Percentiles rank a stretch among this genome's conserved stretches.
Conservation (phyloP, 202 grass and related monocot genomes). For the Bolboschoenoplectus hybrid region DNA sequence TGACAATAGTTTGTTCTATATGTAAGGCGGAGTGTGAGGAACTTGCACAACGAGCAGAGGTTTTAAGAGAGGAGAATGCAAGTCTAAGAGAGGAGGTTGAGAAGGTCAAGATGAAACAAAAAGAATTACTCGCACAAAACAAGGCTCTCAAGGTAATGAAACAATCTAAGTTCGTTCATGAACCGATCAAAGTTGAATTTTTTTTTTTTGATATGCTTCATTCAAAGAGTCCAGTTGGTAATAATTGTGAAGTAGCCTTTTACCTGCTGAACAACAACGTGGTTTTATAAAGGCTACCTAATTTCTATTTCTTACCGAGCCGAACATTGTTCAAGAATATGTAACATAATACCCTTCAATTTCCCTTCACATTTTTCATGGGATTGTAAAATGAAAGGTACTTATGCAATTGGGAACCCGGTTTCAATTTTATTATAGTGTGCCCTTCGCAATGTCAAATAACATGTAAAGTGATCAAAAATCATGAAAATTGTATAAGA, state of each 20-base stretch:
- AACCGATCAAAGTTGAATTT: background rate
- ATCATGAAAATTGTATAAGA: background rate
- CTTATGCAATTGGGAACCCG: background rate
- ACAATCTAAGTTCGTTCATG: background rate
- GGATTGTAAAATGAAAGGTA: background rate
- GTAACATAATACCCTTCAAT: background rate
- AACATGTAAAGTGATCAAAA: constrained; percentile 5
- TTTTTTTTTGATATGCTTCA: background rate
- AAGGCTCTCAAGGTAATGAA: constrained; percentile 46
- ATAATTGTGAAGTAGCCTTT: background rate
- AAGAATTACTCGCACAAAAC: constrained; percentile 51
- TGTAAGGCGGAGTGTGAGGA: constrained; percentile 56
- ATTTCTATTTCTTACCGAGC: background rate
- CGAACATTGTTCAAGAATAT: background rate
- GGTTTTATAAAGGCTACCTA: background rate
- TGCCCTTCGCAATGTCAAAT: background rate
- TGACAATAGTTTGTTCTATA: constrained; percentile 12
- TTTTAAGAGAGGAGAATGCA: constrained; percentile 59
- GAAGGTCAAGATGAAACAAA: constrained; percentile 45
- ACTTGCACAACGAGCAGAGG: constrained; percentile 47
- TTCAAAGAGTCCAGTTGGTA: background rate
- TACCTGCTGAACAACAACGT: background rate
- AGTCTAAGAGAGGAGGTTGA: constrained; percentile 46
- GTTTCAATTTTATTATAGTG: background rate
- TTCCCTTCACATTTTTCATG: background rate